phyloP scores from a whole-genome alignment of 1,139 yeast genomes.

The Yamadazyma sp. region DNA sequence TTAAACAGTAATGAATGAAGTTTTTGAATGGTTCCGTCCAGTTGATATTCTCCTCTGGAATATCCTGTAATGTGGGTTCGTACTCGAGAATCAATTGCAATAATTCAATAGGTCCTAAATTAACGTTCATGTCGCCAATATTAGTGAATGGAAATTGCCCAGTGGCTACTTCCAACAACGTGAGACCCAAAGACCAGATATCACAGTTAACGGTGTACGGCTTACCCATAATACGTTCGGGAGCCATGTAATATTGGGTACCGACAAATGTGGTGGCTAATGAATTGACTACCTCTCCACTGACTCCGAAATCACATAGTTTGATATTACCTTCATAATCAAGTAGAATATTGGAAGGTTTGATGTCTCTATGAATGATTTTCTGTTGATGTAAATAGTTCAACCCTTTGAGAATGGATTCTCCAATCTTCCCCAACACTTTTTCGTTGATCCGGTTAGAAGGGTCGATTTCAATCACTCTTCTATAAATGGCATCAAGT shows the following conservation, averaged over 20 bases:
- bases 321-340: constrained; percentile 79
- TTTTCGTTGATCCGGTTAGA: constrained; percentile 91
- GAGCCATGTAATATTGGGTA: constrained; percentile 97
- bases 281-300: constrained; percentile 94
- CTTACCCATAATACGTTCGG: constrained; percentile 93
- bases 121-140: constrained; percentile 22
- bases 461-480: constrained; percentile 52
- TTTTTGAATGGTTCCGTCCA: constrained; percentile 87
- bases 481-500: constrained; percentile 83
- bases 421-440: constrained; percentile 87
- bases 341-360: constrained; percentile 86
- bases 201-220: constrained; percentile 94
- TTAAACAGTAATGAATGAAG: constrained; percentile 77
- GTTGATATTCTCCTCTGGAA: constrained; percentile 67
- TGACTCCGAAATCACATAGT: constrained; percentile 96
- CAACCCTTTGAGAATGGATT: constrained; percentile 77
- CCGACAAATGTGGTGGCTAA: constrained; percentile 96
- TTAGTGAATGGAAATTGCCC: constrained; percentile 69
- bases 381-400: constrained; percentile 84
- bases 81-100: constrained; percentile 77
- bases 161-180: constrained; percentile 87
- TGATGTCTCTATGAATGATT: constrained; percentile 90
- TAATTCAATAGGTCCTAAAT: constrained; percentile 77
- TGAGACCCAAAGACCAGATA: constrained; percentile 93
- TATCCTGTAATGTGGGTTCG: constrained; percentile 75